phyloP scores from a whole-genome alignment of 2,329 filamentous ascomycete genomes.

The Graphiopsis chlorocephala region DNA sequence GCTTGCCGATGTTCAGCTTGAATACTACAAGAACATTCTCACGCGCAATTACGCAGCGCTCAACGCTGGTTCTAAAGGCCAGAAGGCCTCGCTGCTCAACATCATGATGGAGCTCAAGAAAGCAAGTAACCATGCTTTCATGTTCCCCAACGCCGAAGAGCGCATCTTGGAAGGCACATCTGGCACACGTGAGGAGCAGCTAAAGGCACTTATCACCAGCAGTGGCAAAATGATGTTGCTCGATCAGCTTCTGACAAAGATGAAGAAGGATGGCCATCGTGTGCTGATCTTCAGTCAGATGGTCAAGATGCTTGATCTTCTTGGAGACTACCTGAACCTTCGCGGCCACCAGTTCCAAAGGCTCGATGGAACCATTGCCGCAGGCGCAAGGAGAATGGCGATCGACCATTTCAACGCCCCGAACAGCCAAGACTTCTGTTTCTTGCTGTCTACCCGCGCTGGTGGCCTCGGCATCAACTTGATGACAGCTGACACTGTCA shows the following conservation, averaged over 20 bases:
- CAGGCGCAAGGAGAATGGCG: slow-evolving; percentile 81
- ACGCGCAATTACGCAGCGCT: slow-evolving; percentile 94
- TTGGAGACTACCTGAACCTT: slow-evolving; percentile 88
- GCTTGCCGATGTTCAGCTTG: slow-evolving; percentile 89
- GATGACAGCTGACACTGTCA: slow-evolving; percentile 97
- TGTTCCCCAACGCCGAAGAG: slow-evolving; percentile 93
- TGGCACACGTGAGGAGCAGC: slow-evolving; percentile 78
- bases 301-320: slow-evolving; percentile 97
- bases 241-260: slow-evolving; percentile 88
- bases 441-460: slow-evolving; percentile 89
- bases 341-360: slow-evolving; percentile 95
- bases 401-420: slow-evolving; percentile 99
- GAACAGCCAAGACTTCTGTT: slow-evolving; percentile 92
- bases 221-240: slow-evolving; percentile 99
- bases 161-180: slow-evolving; percentile 70
- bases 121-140: slow-evolving; percentile 96
- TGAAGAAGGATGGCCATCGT: slow-evolving; percentile 89
- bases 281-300: slow-evolving; percentile 99
- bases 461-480: slow-evolving; percentile 98
- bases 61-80: slow-evolving; percentile 83
- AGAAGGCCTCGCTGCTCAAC: slow-evolving; percentile 92
- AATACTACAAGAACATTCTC: slow-evolving; percentile 98
- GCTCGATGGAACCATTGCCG: slow-evolving; percentile 90
- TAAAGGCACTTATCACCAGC: slow-evolving; percentile 90
- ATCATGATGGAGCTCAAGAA: slow-evolving; percentile 99